A percentile compares a stretch with the other conserved stretches of the same genome.
Evolutionary conservation across 306 rosid genomes (phyloP).

Genomic region (Hippophae rhamnoides): DNA sequence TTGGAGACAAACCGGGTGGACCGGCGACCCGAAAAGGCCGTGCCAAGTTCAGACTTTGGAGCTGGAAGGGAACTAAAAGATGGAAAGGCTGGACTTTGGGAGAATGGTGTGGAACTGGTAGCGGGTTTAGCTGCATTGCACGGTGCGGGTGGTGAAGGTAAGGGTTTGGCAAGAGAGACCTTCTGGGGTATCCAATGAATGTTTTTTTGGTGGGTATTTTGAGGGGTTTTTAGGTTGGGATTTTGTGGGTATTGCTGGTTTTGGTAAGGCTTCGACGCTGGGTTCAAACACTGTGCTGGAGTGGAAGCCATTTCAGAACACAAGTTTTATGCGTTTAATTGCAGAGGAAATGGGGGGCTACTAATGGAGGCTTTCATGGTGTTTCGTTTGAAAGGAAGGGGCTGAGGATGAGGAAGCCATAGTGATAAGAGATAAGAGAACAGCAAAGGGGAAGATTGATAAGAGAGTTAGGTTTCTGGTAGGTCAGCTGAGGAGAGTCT

Average conservation of each 20-base stretch:
- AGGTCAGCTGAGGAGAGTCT: too few species aligned
- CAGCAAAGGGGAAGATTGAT: constrained; percentile 3
- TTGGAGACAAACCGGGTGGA: constrained; percentile 72
- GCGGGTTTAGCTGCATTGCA: constrained; percentile 22
- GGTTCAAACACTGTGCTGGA: constrained; percentile 55
- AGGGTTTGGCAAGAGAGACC: constrained; percentile 36
- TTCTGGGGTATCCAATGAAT: constrained; percentile 38
- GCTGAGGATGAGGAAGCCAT: constrained; percentile 9
- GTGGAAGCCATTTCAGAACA: constrained; percentile 44
- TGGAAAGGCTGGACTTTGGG: constrained; percentile 37
- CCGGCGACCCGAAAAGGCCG: constrained; percentile 71
- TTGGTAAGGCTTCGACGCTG: constrained; percentile 38
- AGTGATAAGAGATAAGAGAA: constrained; percentile 4
- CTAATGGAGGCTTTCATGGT: constrained; percentile 10
- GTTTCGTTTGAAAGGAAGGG: constrained; percentile 4
- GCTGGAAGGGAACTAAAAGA: constrained; percentile 36
- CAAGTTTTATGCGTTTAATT: too few species aligned
- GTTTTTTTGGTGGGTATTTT: constrained; percentile 22
- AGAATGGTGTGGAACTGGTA: constrained; percentile 19
- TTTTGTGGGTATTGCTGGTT: constrained; percentile 34
- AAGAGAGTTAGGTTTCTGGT: background rate
- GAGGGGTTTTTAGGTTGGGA: constrained; percentile 32
- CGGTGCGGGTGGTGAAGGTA: constrained; percentile 14
- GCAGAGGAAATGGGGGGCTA: background rate
- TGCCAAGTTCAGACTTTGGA: constrained; percentile 38